Evolutionary conservation across 176 grass and related monocot genomes (phyloP), one percentile per base, ranked within the genome.

Genomic region (Oryza nivara): DNA sequence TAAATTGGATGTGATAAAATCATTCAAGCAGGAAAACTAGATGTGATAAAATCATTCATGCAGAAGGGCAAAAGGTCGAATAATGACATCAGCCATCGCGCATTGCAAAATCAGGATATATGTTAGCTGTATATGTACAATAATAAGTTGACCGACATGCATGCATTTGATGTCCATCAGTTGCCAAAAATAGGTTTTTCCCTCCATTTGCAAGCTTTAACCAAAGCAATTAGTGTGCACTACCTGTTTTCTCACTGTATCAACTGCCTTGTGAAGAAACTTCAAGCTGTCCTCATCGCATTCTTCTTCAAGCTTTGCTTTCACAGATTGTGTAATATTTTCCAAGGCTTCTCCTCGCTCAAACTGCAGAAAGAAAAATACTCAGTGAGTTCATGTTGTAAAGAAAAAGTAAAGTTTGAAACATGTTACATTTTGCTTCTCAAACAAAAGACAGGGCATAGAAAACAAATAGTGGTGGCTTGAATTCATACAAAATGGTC

Each of bases 221-320:
- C 4, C 15, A 19, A 75, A 67, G 15, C 52, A 72, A 72, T 44
- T 40, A 19, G 72, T 60, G 35, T 67, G 26, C 25, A 25, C 20
- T 88, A 99, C 96, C 91, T 99, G 74, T 89, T 99, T 99, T 81
- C 96, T 92, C 65, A 99, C 89, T 32, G 87, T 94, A 40, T 99
- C 96, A 78, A 96, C 86, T 56, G 88, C 90, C 82, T 99, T 99
- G 44, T 82, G 58, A 87, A 99, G 83, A 88, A 92, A 93, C 81
- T 96, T 94, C 84, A 99, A 86, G 89, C 91, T 92, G 54, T 96
- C 93, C 64, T 96, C 93, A 5, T 99, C 96, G 34, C 92, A 77
- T 77, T 99, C 96, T 94, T 99, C 93, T 86, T 91, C 89, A 82
- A 96, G 93, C 80, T 99, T 96, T 84, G 78, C 60, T 87, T 94